phyloP scores from a whole-genome alignment of 257 asterid genomes.

The Agastache rugosa region DNA sequence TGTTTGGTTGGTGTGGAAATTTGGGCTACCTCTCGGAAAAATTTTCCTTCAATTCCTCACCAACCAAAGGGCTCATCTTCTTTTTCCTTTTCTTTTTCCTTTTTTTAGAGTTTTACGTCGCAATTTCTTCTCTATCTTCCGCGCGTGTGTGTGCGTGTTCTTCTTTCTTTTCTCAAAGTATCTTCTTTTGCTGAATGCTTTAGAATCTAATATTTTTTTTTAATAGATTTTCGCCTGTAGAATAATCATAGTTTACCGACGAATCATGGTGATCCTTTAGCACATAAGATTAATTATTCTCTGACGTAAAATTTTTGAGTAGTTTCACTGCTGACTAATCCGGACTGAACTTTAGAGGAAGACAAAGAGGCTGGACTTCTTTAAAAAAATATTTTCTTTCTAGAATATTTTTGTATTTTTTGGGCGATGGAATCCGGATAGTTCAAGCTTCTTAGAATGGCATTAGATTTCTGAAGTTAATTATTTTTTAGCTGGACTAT shows the following conservation, averaged over 20 bases:
- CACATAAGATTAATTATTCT: background rate
- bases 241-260: no score
- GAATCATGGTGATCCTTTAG: background rate
- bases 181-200: constrained; percentile 7
- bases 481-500: no score
- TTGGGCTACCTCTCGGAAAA: background rate
- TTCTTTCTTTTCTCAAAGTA: constrained; percentile 25
- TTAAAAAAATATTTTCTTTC: no score
- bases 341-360: background rate
- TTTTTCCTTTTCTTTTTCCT: background rate
- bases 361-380: background rate
- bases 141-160: background rate
- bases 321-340: constrained; percentile 5
- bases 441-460: background rate
- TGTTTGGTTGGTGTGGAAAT: background rate
- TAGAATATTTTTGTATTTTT: no score
- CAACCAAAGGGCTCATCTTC: background rate
- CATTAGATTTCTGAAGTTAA: background rate
- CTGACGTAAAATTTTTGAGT: background rate
- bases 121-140: background rate
- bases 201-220: background rate
- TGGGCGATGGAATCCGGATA: background rate
- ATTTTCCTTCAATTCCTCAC: background rate
- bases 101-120: background rate
- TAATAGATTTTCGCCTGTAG: background rate